Base-by-base conservation (phyloP, 345 rosid genomes). In the Garcia nutans region DNA sequence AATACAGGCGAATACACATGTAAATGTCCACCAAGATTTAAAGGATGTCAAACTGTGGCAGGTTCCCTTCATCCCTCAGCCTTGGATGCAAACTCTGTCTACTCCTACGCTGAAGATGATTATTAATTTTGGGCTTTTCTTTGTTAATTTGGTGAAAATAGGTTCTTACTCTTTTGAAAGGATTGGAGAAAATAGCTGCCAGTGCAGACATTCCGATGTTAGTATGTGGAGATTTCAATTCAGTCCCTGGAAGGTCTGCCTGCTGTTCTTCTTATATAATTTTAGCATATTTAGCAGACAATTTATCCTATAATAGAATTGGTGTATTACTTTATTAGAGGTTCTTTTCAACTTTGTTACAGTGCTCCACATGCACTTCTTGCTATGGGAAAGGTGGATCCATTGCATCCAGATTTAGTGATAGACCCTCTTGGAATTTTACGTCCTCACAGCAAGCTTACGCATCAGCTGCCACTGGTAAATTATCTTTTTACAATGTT, bases 41-140 rank as follows among this genome's bases (percentile, higher is more conserved):
- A 92, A 91, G 87, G 99, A 96, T 87, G 99, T 96, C 70, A 93
- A 96, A 89, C 90, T 92, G 67, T 96, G 98, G 99, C 99, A 96
- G 98, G 98, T 96, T 77, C 70, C 63, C 26, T 61, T 70, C n/a
- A 74, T 76, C 24, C 47, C 31, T 78, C 8, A 72, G 10, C 44
- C 62, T 72, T 44, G 3, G 3, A 19, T 80, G 24, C 50, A 20
- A 28, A 57, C n/a, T 56, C 0, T 45, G 19, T 65, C 28, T 16
- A 50, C 67, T 71, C 44, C 58, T 22, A 47, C 17, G 57, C 68
- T 8, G 28, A 72, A 52, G 56, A 24, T 69, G 54, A 20, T 33
- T 23, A 41, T 44, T 74, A 13, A 65, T 60, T 59, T 41, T 64
- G 28, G 57, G 37, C n/a, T 67, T 78, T 80, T 61, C 62, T 8